Percentiles rank a stretch among this genome's conserved stretches.
phyloP scores from a whole-genome alignment of 306 rosid genomes.

The Medicago lupulina region DNA sequence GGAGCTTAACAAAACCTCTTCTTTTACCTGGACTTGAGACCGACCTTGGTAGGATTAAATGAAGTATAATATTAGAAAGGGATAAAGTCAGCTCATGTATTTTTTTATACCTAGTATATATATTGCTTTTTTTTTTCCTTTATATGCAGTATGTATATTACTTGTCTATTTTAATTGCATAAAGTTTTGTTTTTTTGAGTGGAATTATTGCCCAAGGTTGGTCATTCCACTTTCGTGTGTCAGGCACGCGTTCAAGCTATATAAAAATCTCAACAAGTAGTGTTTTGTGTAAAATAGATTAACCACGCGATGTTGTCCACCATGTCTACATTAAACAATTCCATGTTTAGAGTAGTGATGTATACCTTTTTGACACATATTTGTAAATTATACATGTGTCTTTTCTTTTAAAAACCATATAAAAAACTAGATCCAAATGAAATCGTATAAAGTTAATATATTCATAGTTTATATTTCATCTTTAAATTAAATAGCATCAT shows the following conservation, averaged over 20 bases:
- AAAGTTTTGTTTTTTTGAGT: neutral
- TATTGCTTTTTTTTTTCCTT: neutral
- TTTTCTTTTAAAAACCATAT: neutral
- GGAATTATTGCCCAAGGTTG: slow-evolving; percentile 3
- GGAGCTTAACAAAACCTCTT: too few relatives aligned
- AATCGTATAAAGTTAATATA: neutral
- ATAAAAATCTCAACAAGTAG: neutral
- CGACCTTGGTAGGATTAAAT: too few relatives aligned
- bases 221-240: slow-evolving; percentile 37
- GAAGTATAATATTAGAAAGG: too few relatives aligned
- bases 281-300: slow-evolving; percentile 42
- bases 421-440: neutral
- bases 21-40: too few relatives aligned
- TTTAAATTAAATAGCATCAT: neutral
- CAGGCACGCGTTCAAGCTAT: slow-evolving; percentile 11
- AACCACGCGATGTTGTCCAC: slow-evolving; percentile 25
- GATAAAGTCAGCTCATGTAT: too few relatives aligned
- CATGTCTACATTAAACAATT: neutral
- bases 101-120: neutral
- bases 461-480: neutral
- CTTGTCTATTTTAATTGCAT: neutral
- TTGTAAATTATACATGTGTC: neutral
- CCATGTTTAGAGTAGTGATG: neutral
- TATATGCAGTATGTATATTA: neutral
- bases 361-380: neutral